phyloP scores from a whole-genome alignment of 2,329 filamentous ascomycete species.

The Penicillium corylophilum region DNA sequence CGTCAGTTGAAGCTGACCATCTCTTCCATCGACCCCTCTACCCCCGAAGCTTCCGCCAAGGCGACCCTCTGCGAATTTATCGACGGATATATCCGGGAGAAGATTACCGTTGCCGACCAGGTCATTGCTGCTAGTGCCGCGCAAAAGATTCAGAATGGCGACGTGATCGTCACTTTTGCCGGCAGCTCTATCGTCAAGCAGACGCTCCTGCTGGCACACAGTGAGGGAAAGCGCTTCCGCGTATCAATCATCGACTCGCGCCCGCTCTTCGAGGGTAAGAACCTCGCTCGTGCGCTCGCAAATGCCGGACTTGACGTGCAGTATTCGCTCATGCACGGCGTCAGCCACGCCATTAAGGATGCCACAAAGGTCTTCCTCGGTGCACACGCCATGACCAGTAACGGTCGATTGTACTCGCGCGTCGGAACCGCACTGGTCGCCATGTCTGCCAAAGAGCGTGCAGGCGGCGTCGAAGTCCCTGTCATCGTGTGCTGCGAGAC shows the following conservation, averaged over 20 bases:
- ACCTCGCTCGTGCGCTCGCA: slow-evolving; percentile 69
- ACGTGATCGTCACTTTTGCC: slow-evolving; percentile 83
- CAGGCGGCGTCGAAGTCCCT: slow-evolving; percentile 62
- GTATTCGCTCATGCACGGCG: slow-evolving; percentile 77
- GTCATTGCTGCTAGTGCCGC: slow-evolving; percentile 77
- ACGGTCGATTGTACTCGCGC: slow-evolving; percentile 84
- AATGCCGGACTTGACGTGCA: slow-evolving; percentile 71
- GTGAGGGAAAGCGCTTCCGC: slow-evolving; percentile 70
- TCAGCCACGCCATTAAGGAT: slow-evolving; percentile 70
- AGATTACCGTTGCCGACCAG: slow-evolving; percentile 80
- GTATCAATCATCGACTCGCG: slow-evolving; percentile 81
- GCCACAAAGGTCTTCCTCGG: slow-evolving; percentile 77
- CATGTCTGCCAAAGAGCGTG: slow-evolving; percentile 69
- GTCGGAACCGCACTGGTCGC: slow-evolving; percentile 85
- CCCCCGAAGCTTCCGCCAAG: slow-evolving; percentile 79
- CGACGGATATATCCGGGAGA: slow-evolving; percentile 85
- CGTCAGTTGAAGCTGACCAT: slow-evolving; percentile 92
- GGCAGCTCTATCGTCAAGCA: slow-evolving; percentile 84
- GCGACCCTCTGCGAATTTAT: slow-evolving; percentile 74
- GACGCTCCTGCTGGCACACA: slow-evolving; percentile 70
- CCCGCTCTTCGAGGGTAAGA: slow-evolving; percentile 68
- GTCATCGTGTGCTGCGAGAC: slow-evolving; percentile 91
- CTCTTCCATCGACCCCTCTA: slow-evolving; percentile 82
- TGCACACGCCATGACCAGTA: slow-evolving; percentile 92
- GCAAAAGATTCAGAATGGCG: slow-evolving; percentile 72